Evolutionary conservation across 148 eudicot genomes (phyloP).

Genomic region (Polygonum maritimum): DNA sequence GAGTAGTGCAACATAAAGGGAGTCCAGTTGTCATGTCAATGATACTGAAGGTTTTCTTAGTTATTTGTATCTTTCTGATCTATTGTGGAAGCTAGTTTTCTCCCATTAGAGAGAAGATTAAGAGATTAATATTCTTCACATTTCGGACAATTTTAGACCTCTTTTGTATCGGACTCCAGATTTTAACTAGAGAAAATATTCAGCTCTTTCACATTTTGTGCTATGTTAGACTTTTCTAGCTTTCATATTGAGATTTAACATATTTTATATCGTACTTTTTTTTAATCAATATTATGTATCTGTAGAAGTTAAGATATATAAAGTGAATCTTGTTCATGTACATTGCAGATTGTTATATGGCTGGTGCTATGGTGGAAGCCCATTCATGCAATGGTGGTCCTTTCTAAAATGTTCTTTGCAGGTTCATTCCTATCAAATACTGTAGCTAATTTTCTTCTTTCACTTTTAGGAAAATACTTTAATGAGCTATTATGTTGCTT

Average conservation of each 20-base stretch:
- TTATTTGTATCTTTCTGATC: background rate
- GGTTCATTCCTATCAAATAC: slow-evolving; percentile 26
- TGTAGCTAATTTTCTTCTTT: background rate
- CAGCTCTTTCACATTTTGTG: background rate
- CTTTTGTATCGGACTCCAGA: too few relatives aligned
- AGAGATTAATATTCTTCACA: too few relatives aligned
- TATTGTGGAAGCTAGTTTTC: too few relatives aligned
- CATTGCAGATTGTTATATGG: slow-evolving; percentile 66
- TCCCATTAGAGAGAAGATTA: too few relatives aligned
- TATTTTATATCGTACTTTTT: background rate
- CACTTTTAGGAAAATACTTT: background rate
- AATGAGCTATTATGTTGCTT: slow-evolving; percentile 9
- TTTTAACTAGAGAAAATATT: too few relatives aligned
- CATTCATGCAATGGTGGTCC: slow-evolving; percentile 39
- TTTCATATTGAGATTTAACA: background rate
- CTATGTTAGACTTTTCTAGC: background rate
- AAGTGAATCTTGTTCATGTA: background rate
- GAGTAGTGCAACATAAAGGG: background rate
- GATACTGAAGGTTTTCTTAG: background rate
- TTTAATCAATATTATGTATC: background rate
- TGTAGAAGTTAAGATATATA: background rate
- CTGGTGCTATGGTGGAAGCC: slow-evolving; percentile 94
- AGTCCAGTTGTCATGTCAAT: background rate
- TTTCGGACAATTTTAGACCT: too few relatives aligned
- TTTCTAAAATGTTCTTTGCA: slow-evolving; percentile 94